Evolutionary conservation across 192 early-diverging fungal genomes (phyloP).

Genomic region (Mortierella antarctica): DNA sequence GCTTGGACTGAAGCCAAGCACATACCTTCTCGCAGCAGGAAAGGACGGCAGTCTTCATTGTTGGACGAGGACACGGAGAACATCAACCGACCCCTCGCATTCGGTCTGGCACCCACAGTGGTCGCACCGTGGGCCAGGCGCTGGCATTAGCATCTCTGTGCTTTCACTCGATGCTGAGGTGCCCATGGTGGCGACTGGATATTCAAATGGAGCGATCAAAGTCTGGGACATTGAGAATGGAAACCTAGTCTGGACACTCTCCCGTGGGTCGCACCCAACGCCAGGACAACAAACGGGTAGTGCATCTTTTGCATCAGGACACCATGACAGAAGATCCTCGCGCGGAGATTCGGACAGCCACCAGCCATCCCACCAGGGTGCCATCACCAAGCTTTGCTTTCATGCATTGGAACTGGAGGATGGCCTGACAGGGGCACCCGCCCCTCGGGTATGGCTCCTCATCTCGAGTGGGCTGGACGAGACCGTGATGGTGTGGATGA

Average conservation of each 20-base stretch:
- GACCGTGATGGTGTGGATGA: constrained; percentile 50
- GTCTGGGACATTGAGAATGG: constrained; percentile 48
- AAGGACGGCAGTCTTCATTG: constrained; percentile 44
- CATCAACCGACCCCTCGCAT: background rate
- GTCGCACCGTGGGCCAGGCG: constrained; percentile 13
- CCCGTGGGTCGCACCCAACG: constrained; percentile 7
- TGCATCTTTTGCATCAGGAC: background rate
- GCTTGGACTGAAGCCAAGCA: constrained; percentile 6
- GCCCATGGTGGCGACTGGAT: constrained; percentile 40
- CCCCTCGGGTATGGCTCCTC: constrained; percentile 43
- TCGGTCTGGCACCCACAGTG: background rate
- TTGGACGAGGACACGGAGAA: constrained; percentile 8
- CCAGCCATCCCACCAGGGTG: constrained; percentile 41
- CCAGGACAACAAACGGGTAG: background rate
- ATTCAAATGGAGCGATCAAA: constrained; percentile 43
- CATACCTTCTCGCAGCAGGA: constrained; percentile 29
- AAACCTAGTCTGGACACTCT: constrained; percentile 40
- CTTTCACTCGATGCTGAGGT: constrained; percentile 29
- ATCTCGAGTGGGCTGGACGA: constrained; percentile 42
- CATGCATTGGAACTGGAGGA: constrained; percentile 48
- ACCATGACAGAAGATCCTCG: constrained; percentile 8
- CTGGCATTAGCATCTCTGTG: constrained; percentile 13
- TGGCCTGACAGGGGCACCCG: constrained; percentile 43
- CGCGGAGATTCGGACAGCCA: constrained; percentile 17
- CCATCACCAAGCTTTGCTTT: constrained; percentile 39